Evolutionary conservation across 345 rosid species (phyloP).

Genomic region (Corchorus capsularis): DNA sequence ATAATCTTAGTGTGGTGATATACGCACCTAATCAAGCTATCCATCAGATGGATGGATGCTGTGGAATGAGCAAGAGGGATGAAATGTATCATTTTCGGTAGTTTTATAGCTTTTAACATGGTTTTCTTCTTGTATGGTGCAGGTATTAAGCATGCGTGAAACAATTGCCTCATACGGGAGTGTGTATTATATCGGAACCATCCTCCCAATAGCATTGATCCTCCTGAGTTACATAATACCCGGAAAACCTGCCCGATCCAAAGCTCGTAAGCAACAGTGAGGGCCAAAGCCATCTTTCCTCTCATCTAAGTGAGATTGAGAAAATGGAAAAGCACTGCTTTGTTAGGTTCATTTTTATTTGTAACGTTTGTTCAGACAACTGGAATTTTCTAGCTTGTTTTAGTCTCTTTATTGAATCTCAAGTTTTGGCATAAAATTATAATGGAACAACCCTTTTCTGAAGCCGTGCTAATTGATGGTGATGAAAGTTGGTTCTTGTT

Average conservation of each 20-base stretch:
- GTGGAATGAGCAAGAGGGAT: neutral
- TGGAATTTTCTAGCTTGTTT: slow-evolving; percentile 6
- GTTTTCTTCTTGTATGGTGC: slow-evolving; percentile 20
- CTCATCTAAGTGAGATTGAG: neutral
- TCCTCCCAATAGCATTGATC: slow-evolving; percentile 61
- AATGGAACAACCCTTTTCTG: slow-evolving; percentile 3
- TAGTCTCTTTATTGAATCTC: neutral
- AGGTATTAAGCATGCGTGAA: slow-evolving; percentile 84
- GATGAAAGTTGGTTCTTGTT: neutral
- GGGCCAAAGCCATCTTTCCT: slow-evolving; percentile 15
- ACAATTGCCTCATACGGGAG: slow-evolving; percentile 70
- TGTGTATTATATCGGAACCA: slow-evolving; percentile 78
- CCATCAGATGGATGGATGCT: neutral
- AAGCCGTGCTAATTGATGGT: neutral
- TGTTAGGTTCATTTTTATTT: neutral
- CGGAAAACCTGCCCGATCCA: slow-evolving; percentile 60
- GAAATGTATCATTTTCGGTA: neutral
- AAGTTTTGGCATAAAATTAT: neutral
- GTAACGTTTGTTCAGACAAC: neutral
- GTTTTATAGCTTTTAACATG: slow-evolving; percentile 6
- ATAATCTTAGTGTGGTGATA: neutral
- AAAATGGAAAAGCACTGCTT: slow-evolving; percentile 9
- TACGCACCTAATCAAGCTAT: neutral
- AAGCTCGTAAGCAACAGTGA: slow-evolving; percentile 64
- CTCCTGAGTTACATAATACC: slow-evolving; percentile 70